Base-by-base conservation (phyloP, 2,329 filamentous ascomycete genomes). In the Aspergillus sp. region DNA sequence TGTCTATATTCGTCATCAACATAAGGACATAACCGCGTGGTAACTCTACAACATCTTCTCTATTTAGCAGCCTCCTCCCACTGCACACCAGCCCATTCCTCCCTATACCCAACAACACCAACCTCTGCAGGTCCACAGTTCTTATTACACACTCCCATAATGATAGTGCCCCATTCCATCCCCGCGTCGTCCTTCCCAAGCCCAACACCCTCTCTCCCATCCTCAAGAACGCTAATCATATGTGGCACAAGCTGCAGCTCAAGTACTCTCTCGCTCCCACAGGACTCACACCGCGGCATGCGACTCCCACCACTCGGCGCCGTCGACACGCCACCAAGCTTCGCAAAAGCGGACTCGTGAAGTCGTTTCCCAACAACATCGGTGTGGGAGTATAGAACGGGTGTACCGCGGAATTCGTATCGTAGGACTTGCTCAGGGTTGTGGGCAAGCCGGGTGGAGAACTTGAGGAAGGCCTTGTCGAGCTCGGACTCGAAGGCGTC, bases 31-130 rank as follows among this genome's bases (percentile, higher is more conserved):
- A 53, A 61, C 27, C 24, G 40, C 27, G 27, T 30, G 11, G 24
- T 24, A 40, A 40, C 24, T 42, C 42, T 51, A 30, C 30, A 17
- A 13, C 15, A 54, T 46, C 47, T 33, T 6, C 11, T 55, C 46
- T 61, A 64, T 57, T 66, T 61, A 12, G 57, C 48, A 15, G 56
- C 46, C 56, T 97, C 93, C 76, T 99, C 95, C 95, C 93, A 99
- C 75, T 99, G 95, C 63, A 98, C 95, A 6, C 93, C 95, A n/a
- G 85, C 87, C 93, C 95, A 99, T 76, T 99, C 95, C 79, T 98
- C 95, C 17, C 92, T 69, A 75, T 96, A 98, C 1, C 88, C 90
- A 0, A 87, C 84, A 68, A 86, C 82, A 0, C 86, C 89, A 37
- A 82, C 79, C 12, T 75, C 74, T 6, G 86, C 81, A 0, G 83